Base-by-base conservation (phyloP, 2,329 filamentous ascomycete genomes). In the Laburnicola sp. region DNA sequence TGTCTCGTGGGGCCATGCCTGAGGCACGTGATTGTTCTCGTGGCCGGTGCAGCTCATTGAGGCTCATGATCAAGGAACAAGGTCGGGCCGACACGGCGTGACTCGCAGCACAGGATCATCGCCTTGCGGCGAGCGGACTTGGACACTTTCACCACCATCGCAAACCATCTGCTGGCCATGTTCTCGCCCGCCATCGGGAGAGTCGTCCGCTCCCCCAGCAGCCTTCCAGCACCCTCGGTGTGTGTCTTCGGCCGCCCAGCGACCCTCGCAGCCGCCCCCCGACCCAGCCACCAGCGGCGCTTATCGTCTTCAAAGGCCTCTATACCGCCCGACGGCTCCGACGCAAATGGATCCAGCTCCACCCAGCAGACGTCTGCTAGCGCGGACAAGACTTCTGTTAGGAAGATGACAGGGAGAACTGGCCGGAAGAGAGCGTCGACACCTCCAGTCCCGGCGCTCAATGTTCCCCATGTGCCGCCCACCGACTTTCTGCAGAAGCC, bases 401-500 rank as follows among this genome's bases (percentile, higher is more conserved):
- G 63, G 56, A 71, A 66, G 59, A 23, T 59, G 27, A 62, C 62
- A 31, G 63, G 61, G n/a, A 59, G 66, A 38, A 50, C 58, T 34
- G 61, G 65, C 37, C 85, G 80, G 53, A 66, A 66, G 59, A 56
- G 69, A 51, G 61, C 65, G 31, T 61, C 58, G 8, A 51, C 61
- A 31, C 53, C 56, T 8, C 62, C 63, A 46, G 48, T 63, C 21
- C 62, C 62, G 47, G 48, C 65, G 21, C 78, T 91, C 51, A 73
- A 73, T 46, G 60, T 72, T 23, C 88, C 88, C 34, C 86, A 84
- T 69, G 89, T 92, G 37, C 88, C 88, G 48, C 87, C 82, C 70
- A 91, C 88, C 42, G 82, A 87, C 58, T 84, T 91, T 75, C 80
- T 92, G 59, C 81, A 84, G 45, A 81, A 85, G 66, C 80, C 84